phyloP scores from a whole-genome alignment of 2,329 filamentous ascomycete species.

The Juglanconis oblonga region DNA sequence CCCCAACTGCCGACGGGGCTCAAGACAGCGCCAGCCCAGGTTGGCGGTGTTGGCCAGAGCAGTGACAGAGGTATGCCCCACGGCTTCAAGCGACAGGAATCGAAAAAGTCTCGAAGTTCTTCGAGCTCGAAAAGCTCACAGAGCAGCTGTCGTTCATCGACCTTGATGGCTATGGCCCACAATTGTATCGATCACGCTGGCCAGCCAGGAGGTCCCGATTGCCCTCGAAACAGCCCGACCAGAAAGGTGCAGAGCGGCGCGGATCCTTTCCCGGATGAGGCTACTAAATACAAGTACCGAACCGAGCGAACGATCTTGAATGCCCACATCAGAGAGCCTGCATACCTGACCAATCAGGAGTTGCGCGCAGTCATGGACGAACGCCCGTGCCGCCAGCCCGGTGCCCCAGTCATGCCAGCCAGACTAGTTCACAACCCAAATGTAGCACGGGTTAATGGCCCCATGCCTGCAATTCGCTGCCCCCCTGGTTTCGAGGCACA shows the following conservation, averaged over 20 bases:
- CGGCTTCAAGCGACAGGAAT: neutral
- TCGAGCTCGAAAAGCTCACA: slow-evolving; percentile 2
- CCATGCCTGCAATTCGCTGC: neutral
- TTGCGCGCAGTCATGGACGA: neutral
- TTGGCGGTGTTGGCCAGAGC: neutral
- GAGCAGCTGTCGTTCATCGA: slow-evolving; percentile 1
- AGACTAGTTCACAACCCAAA: neutral
- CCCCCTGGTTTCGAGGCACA: neutral
- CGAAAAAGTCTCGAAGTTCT: neutral
- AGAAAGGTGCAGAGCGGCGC: slow-evolving; percentile 1
- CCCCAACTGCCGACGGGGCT: neutral
- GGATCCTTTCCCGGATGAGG: slow-evolving; percentile 1
- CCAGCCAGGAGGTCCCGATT: neutral
- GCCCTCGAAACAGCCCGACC: neutral
- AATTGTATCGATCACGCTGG: slow-evolving; percentile 5
- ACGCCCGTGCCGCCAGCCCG: neutral
- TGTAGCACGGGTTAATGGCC: neutral
- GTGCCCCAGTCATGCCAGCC: neutral
- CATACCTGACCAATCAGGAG: slow-evolving; percentile 1
- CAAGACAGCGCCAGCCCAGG: neutral
- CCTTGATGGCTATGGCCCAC: slow-evolving; percentile 7
- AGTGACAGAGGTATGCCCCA: neutral
- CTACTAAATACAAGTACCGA: slow-evolving; percentile 4
- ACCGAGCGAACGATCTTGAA: slow-evolving; percentile 1
- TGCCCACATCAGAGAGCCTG: neutral